Evolutionary conservation across 192 early-diverging fungal genomes (phyloP), one percentile per base, ranked within the genome.

Genomic region (Umbelopsis sp.): DNA sequence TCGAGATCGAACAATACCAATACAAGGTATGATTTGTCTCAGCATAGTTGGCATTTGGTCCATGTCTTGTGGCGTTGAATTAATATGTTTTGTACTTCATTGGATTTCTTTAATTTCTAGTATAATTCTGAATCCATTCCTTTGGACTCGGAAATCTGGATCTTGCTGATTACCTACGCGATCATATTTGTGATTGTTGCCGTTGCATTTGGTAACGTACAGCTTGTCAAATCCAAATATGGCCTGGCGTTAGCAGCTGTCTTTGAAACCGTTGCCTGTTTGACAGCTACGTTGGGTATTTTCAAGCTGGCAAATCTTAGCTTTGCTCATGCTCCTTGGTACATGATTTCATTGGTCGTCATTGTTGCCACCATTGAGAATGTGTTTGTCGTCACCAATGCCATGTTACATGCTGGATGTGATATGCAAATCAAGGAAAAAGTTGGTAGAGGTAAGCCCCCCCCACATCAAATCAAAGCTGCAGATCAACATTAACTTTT

Each of bases 331-430:
- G 85, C 89, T 46, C 91, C 90, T 16, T 89, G 90, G 90, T 93
- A 73, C 53, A 81, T 75, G 15, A 70, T 88, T n/a, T 86, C 90
- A 4, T 87, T 92, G 44, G 79, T 93, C 27, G 81, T 91, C 53
- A 89, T 89, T 70, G 81, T 88, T 2, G 82, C 90, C n/a, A 88
- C 90, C 0, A 81, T 94, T 3, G 93, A 94, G 68, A 94, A 94
- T 49, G 86, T 92, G 21, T 88, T 87, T 71, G 82, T 88, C 11
- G 61, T 94, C 46, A 91, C 91, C 6, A 89, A 91, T 47, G 88
- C 90, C 13, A 87, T 93, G 5, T 86, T 92, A 1, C 81, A 79
- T 25, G 88, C 89, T 44, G 88, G 88, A 8, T 81, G 87, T 53
- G 90, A 93, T 73, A 74, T 92, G 53, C 84, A 88, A 7, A 90